A percentile compares a stretch with the other conserved stretches of the same genome.
Conservation (phyloP, 2,329 filamentous ascomycete species). For the Chaetoscypha palmicola region DNA sequence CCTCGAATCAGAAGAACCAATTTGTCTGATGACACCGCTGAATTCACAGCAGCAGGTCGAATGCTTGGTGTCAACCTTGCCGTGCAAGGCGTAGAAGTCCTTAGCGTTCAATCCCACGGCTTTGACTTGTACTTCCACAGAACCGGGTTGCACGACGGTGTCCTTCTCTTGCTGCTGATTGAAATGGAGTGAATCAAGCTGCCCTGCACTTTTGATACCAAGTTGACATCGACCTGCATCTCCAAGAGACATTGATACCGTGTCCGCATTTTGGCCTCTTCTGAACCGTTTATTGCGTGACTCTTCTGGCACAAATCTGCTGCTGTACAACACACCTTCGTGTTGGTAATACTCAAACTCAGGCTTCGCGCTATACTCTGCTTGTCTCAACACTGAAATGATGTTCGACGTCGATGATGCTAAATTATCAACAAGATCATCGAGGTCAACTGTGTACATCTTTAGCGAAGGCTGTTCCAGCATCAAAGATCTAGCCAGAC, state of each 20-base stretch:
- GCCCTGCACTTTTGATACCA: constrained; percentile 14
- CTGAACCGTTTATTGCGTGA: constrained; percentile 15
- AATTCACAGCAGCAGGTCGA: constrained; percentile 19
- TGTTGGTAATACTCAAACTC: constrained; percentile 9
- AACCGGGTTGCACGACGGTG: constrained; percentile 11
- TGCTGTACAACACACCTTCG: constrained; percentile 18
- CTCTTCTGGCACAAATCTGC: constrained; percentile 20
- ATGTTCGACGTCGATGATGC: not conserved
- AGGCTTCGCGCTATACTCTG: not conserved
- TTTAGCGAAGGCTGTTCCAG: constrained; percentile 10
- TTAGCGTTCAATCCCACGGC: constrained; percentile 16
- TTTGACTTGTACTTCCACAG: constrained; percentile 9
- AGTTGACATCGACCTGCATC: constrained; percentile 1
- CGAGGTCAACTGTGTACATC: constrained; percentile 5
- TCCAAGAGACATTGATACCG: not conserved
- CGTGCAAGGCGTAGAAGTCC: constrained; percentile 25
- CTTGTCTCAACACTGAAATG: not conserved
- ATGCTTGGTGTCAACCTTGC: constrained; percentile 20
- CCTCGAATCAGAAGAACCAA: constrained; percentile 19
- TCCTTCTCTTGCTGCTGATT: constrained; percentile 13
- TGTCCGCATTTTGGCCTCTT: not conserved
- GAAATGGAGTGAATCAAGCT: constrained; percentile 23
- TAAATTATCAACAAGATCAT: not conserved
- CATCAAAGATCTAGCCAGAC: constrained; percentile 8
- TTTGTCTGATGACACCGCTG: constrained; percentile 20